Base-by-base conservation (phyloP, 2,329 filamentous ascomycete genomes). In the Emericellopsis cladophorae region DNA sequence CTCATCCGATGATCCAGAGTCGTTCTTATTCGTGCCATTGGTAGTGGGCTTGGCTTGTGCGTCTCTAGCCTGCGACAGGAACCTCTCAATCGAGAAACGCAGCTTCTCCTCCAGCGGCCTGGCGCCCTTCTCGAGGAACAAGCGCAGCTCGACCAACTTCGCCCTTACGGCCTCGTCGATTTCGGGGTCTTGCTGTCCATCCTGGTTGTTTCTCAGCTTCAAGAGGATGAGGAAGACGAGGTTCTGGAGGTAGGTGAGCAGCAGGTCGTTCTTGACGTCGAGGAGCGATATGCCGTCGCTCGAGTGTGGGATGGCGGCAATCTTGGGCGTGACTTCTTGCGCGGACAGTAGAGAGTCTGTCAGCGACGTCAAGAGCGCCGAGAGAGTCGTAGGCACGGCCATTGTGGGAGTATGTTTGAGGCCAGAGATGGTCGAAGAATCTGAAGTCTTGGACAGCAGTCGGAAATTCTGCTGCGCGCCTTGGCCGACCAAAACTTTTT, bases 61-160 rank as follows among this genome's bases (percentile, higher is more conserved):
- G 49, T 90, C 81, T 45, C 94, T 84, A 31, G 88, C 88, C 0
- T 87, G 85, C 47, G 87, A 83, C 16, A 98, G 70, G 22, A 95
- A 88, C 56, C 94, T 92, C 60, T 96, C 90, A 53, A 98, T 87
- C 57, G 95, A 89, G 62, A 95, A 98, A 49, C 88, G 90, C 46
- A 98, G 65, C 51, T 89, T 84, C 49, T 83, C 82, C 62, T 98
- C 93, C 14, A 96, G 65, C 0, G 92, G 92, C 14, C 85, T 79
- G 4, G 95, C 84, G 48, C 92, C 93, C 56, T 88, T 88, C 54
- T 98, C 93, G 2, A 98, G 69, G 57, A 93, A 96, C 1, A 95
- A 70, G n/a, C 90, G 77, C 40, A 95, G 68, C 59, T 95, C 88
- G 15, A 89, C 79, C n/a, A 98, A 72, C 56, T 94, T 95, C 49